Percentiles rank a stretch among this genome's conserved stretches.
Conservation (phyloP, 1,284 basidiomycete genomes). For the Athelia sp. region DNA sequence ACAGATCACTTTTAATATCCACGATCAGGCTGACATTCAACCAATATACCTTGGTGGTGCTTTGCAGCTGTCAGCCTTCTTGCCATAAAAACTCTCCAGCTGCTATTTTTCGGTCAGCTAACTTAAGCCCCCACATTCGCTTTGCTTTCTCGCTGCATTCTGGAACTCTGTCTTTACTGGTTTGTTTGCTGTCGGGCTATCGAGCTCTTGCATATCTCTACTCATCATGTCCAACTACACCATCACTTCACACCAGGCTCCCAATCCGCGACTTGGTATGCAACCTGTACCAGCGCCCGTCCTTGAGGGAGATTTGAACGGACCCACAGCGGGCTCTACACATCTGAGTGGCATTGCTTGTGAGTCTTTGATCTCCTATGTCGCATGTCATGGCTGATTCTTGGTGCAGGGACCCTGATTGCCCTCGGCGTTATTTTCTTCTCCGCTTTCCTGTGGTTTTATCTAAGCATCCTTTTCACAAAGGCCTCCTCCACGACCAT, state of each 20-base stretch:
- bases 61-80: too few relatives aligned
- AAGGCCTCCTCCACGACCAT: background rate
- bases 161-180: too few relatives aligned
- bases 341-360: background rate
- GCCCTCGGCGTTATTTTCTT: background rate
- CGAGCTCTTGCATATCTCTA: too few relatives aligned
- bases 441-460: background rate
- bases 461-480: background rate
- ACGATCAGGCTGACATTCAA: too few relatives aligned
- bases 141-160: too few relatives aligned
- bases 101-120: too few relatives aligned
- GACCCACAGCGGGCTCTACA: background rate
- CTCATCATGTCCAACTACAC: too few relatives aligned
- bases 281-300: background rate
- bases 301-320: background rate
- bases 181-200: too few relatives aligned
- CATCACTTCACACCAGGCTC: background rate
- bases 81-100: too few relatives aligned
- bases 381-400: background rate
- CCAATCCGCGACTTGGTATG: background rate
- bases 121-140: too few relatives aligned
- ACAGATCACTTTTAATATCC: background rate
- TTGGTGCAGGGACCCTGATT: background rate
- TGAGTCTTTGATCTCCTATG: background rate
- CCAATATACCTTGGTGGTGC: too few relatives aligned